A percentile compares a stretch with the other conserved stretches of the same genome.
Evolutionary conservation across 805 yeast species (phyloP).

Genomic region (Candida michaelii): DNA sequence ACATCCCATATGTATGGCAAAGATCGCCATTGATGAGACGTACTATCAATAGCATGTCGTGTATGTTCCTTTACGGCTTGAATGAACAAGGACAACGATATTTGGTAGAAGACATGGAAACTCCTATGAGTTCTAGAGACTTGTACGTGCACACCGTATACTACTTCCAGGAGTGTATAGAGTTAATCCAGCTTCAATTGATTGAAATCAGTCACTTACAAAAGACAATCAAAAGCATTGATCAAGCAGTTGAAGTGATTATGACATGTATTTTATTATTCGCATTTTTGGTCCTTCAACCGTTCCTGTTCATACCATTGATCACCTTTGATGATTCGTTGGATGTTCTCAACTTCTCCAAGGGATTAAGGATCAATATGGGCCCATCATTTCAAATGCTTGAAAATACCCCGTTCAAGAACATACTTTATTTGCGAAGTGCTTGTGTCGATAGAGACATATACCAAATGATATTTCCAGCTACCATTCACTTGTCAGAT

Average conservation of each 20-base stretch:
- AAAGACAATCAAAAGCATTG: background rate
- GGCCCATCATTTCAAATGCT: conserved; percentile 12
- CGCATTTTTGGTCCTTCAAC: conserved; percentile 28
- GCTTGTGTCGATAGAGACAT: background rate
- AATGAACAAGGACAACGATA: background rate
- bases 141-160: conserved; percentile 21
- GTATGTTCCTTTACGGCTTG: conserved; percentile 10
- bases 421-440: background rate
- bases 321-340: conserved; percentile 16
- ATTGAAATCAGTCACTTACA: background rate
- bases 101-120: conserved; percentile 2
- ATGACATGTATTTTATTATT: conserved; percentile 23
- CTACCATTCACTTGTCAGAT: conserved; percentile 4
- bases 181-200: conserved; percentile 13
- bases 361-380: conserved; percentile 16
- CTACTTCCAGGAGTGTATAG: conserved; percentile 23
- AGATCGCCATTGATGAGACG: conserved; percentile 6
- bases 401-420: background rate
- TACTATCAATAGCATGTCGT: conserved; percentile 7
- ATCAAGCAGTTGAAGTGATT: conserved; percentile 18
- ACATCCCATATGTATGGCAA: conserved; percentile 9
- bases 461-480: background rate
- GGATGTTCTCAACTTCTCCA: conserved; percentile 23
- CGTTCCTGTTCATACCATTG: conserved; percentile 26
- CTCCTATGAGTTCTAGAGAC: background rate